Percentiles rank a stretch among this genome's conserved stretches.
Conservation (phyloP, 129 eudicot genomes). For the Helichrysum umbraculigerum region DNA sequence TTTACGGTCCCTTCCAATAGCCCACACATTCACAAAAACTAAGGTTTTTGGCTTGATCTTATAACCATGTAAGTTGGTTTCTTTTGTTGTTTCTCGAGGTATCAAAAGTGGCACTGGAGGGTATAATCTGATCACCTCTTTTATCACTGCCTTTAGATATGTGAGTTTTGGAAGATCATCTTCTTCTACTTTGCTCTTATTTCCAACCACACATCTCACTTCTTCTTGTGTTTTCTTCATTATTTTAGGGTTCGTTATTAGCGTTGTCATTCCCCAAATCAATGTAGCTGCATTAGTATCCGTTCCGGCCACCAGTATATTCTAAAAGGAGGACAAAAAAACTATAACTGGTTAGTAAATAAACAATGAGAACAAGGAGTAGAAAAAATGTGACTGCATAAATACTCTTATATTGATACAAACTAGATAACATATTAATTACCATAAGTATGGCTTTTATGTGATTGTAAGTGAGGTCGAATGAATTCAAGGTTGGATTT, state of each 20-base stretch:
- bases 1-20: slow-evolving; percentile 51
- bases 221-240: slow-evolving; percentile 20
- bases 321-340: background rate
- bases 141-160: slow-evolving; percentile 40
- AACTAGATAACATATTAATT: no score
- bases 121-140: slow-evolving; percentile 30
- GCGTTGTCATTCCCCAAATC: slow-evolving; percentile 23
- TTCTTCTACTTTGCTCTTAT: slow-evolving; percentile 25
- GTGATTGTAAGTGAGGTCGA: no score
- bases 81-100: slow-evolving; percentile 35
- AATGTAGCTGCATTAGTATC: slow-evolving; percentile 16
- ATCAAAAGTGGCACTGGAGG: slow-evolving; percentile 35
- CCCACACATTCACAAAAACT: slow-evolving; percentile 38
- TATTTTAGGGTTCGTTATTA: slow-evolving; percentile 17
- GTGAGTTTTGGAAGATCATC: slow-evolving; percentile 33
- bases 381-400: no score
- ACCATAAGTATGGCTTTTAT: no score
- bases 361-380: no score
- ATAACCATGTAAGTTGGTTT: slow-evolving; percentile 30
- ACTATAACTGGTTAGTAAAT: no score
- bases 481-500: no score
- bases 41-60: slow-evolving; percentile 37
- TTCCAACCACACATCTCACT: slow-evolving; percentile 30
- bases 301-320: slow-evolving; percentile 19
- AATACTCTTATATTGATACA: no score